Evolutionary conservation across 768 basidiomycete genomes (phyloP).

Genomic region (Mycena albidolilacea): DNA sequence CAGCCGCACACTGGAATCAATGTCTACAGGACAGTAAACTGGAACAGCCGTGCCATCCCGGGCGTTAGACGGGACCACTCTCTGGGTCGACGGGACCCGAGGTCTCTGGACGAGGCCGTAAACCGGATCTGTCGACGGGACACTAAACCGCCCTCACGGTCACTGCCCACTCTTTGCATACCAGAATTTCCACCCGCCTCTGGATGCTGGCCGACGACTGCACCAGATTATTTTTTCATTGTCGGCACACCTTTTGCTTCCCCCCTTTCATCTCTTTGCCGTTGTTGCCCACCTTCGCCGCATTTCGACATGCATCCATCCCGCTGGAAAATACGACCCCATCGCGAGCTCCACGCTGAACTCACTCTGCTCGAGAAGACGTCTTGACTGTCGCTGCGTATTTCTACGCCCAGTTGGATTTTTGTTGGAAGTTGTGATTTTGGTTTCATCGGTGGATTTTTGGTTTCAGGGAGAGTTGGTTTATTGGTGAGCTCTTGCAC

Average conservation of each 20-base stretch:
- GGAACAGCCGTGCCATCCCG: neutral
- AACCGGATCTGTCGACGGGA: neutral
- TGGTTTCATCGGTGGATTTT: conserved; percentile 7
- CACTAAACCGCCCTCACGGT: neutral
- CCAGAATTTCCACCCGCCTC: neutral
- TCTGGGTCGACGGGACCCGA: neutral
- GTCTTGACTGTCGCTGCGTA: conserved; percentile 5
- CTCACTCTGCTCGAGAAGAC: conserved; percentile 3
- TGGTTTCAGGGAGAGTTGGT: conserved; percentile 23
- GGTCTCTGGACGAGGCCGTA: neutral
- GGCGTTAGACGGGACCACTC: neutral
- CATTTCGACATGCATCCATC: neutral
- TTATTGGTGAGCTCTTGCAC: conserved; percentile 10
- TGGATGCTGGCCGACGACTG: conserved; percentile 15
- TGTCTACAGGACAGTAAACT: neutral
- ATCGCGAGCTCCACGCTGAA: conserved; percentile 4
- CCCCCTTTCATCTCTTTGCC: neutral
- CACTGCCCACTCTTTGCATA: conserved; percentile 5
- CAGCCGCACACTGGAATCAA: neutral
- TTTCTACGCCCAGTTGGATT: conserved; percentile 14
- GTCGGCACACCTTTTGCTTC: conserved; percentile 6
- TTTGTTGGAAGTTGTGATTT: conserved; percentile 10
- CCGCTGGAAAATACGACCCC: neutral
- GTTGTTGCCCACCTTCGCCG: too few species aligned
- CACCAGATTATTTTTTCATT: conserved; percentile 1